Conservation (phyloP, 148 eudicot species). For the Spergularia marina region DNA sequence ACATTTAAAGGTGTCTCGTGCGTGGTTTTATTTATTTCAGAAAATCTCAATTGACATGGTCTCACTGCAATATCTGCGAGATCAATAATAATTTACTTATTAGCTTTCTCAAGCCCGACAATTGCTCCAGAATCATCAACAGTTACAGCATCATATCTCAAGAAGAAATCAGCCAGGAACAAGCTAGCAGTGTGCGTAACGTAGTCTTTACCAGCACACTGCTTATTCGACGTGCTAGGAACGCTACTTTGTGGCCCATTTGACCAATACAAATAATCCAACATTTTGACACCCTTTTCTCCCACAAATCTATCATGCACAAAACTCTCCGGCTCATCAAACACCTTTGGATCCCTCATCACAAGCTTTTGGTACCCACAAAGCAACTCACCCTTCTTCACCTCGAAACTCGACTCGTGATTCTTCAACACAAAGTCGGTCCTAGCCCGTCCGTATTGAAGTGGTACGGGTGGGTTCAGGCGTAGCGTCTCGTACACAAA, state of each 20-base stretch:
- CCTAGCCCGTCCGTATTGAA: constrained; percentile 69
- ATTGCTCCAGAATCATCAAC: constrained; percentile 42
- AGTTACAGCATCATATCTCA: constrained; percentile 59
- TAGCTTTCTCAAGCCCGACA: constrained; percentile 39
- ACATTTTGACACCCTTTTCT: constrained; percentile 45
- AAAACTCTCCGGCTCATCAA: constrained; percentile 63
- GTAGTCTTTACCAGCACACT: constrained; percentile 65
- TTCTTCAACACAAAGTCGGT: constrained; percentile 65
- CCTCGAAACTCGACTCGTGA: constrained; percentile 48
- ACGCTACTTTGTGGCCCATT: constrained; percentile 76
- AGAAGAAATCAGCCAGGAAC: constrained; percentile 60
- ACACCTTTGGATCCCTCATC: constrained; percentile 74
- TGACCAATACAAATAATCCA: constrained; percentile 77
- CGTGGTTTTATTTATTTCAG: too few relatives aligned
- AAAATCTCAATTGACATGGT: too few relatives aligned
- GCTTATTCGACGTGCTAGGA: constrained; percentile 59
- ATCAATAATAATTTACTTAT: too few relatives aligned
- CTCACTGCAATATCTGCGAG: too few relatives aligned
- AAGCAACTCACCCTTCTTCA: constrained; percentile 84
- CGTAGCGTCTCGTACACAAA: constrained; percentile 77
- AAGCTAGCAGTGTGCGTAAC: constrained; percentile 62
- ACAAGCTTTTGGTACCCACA: constrained; percentile 72
- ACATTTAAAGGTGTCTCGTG: too few relatives aligned
- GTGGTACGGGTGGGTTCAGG: constrained; percentile 72
- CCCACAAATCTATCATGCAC: constrained; percentile 50